Percentiles rank a stretch among this genome's conserved stretches.
phyloP scores from a whole-genome alignment of 768 basidiomycete species.

The Vishniacozyma victoriae region DNA sequence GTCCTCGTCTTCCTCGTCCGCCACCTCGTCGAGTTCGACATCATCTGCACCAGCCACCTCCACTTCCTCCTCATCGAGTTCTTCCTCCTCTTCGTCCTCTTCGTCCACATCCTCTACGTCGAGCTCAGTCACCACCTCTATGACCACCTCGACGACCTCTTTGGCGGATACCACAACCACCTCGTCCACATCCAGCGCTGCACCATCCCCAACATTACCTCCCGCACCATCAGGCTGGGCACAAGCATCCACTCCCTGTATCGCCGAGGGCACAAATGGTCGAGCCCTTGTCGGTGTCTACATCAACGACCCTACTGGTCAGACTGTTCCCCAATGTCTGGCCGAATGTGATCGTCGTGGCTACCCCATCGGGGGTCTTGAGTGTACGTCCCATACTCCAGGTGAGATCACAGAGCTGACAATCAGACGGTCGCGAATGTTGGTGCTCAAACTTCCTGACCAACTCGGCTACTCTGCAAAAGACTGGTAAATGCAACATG shows the following conservation, averaged over 20 bases:
- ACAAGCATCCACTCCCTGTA: constrained; percentile 13
- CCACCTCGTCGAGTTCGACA: not conserved
- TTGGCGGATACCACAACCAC: constrained; percentile 1
- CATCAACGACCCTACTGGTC: constrained; percentile 8
- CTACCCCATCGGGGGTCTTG: constrained; percentile 15
- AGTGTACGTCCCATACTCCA: constrained; percentile 3
- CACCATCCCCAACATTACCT: constrained; percentile 5
- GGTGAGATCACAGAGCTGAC: not conserved
- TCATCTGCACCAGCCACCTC: constrained; percentile 2
- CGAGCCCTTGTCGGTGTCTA: constrained; percentile 13
- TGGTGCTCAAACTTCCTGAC: constrained; percentile 55
- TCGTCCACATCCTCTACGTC: constrained; percentile 1
- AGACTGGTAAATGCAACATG: constrained; percentile 11
- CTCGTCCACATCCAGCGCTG: constrained; percentile 13
- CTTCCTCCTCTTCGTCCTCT: not conserved
- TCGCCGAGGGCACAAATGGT: constrained; percentile 15
- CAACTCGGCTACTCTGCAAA: constrained; percentile 48
- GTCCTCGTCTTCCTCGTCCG: constrained; percentile 1
- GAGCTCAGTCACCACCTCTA: constrained; percentile 1
- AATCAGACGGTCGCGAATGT: constrained; percentile 45
- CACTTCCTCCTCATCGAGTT: constrained; percentile 2
- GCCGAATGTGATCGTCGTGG: constrained; percentile 10
- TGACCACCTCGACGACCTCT: not conserved
- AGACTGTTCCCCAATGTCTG: constrained; percentile 17
- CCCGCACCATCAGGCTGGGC: constrained; percentile 14